Evolutionary conservation across 345 rosid species (phyloP), one percentile per base, ranked within the genome.

Genomic region (Eucalyptus paniculata): DNA sequence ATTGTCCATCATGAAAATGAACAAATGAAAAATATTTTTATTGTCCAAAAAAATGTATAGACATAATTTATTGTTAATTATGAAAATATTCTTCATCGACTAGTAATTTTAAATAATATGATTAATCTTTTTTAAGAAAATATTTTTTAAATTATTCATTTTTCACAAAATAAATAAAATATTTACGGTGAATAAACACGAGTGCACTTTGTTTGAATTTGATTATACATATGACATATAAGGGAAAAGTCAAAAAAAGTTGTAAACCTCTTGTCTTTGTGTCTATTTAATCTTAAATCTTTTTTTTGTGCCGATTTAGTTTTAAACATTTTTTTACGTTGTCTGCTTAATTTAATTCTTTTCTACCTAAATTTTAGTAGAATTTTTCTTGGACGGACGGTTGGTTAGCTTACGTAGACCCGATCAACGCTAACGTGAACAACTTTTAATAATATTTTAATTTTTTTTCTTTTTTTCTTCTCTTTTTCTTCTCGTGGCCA

Each of bases 341-440:
- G 51, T 50, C 0, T n/a, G n/a, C n/a, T 0, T 0, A 50, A 50
- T 47, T 12, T 12, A 47, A 4, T 47, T 12, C 5, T 47, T 47
- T 47, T 4, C 14, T 4, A 4, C 5, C 14, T n/a, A n/a, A 47
- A 47, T 47, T 47, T 47, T 47, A 13, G 14, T 14, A 2, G 2
- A 47, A 47, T 47, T 47, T 47, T 47, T 47, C 1, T 0, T 4
- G 14, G 4, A 2, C 11, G 2, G 2, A 47, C 5, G 2, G 2
- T 2, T 0, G 5, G 50, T 47, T 12, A 47, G 2, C 1, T 12
- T 47, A 47, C 50, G 0, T 47, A n/a, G 14, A 12, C 5, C 50
- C 50, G 14, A 47, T 47, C 50, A 1, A 47, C 50, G 14, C 14
- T 12, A 12, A 47, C 1, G 2, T 47, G 5, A 47, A 47, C 5